These are phyloP conservation scores for Rhynchosporium agropyri DNA, from an alignment of 2,329 filamentous ascomycete species.

Conservation along the genomic window DNA sequence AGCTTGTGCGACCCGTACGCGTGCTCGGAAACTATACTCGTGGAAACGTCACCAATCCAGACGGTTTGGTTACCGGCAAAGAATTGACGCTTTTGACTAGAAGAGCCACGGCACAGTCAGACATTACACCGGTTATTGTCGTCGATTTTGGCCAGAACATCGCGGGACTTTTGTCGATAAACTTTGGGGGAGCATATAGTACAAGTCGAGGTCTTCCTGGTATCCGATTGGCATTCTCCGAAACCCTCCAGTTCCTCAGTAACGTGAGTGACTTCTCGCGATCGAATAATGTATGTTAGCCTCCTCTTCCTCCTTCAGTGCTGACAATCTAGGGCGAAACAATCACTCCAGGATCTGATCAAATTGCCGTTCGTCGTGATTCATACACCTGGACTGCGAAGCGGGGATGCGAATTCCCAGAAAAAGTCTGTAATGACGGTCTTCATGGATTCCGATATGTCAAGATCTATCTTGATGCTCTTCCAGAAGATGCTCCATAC, in stretches of 20 bases:
- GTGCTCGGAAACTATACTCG: conserved; percentile 42
- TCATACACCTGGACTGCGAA: conserved; percentile 51
- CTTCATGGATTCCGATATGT: conserved; percentile 57
- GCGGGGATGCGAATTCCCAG: conserved; percentile 48
- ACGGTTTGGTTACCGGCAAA: conserved; percentile 41
- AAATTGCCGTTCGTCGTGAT: conserved; percentile 49
- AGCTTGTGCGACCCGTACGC: conserved; percentile 41
- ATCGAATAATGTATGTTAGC: conserved; percentile 48
- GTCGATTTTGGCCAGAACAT: conserved; percentile 55
- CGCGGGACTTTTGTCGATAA: conserved; percentile 48
- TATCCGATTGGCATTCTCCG: conserved; percentile 52
- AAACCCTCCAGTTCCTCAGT: conserved; percentile 50
- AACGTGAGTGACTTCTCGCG: conserved; percentile 52
- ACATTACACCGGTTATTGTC: conserved; percentile 45
- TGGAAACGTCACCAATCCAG: conserved; percentile 47
- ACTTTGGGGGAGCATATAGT: conserved; percentile 45
- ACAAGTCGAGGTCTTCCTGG: conserved; percentile 45
- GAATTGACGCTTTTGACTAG: conserved; percentile 42
- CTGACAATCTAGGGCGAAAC: conserved; percentile 40
- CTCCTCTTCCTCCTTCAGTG: neutral
- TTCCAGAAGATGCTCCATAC: conserved; percentile 49
- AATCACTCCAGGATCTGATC: conserved; percentile 52
- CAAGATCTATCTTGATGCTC: conserved; percentile 51
- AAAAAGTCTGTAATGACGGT: conserved; percentile 53
- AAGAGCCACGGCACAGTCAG: conserved; percentile 13